Evolutionary conservation across 306 rosid genomes (phyloP).

Genomic region (Corylus heterophylla): DNA sequence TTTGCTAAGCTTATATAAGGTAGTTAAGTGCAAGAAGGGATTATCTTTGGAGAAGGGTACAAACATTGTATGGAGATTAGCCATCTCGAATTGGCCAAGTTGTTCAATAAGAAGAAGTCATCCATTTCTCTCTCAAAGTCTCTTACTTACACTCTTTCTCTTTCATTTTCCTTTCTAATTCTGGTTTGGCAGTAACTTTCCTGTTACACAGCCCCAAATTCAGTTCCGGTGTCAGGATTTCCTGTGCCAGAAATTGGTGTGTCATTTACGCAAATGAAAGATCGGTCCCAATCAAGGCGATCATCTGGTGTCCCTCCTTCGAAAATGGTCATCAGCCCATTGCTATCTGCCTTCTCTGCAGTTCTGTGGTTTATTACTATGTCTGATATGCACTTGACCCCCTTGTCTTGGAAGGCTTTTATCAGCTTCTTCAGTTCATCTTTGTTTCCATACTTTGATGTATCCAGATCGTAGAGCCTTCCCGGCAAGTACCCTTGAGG

Average conservation of each 20-base stretch:
- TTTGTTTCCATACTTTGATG: constrained; percentile 3
- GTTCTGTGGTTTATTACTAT: constrained; percentile 6
- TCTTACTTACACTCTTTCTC: no score
- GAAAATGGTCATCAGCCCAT: neutral
- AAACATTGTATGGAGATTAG: no score
- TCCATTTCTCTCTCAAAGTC: no score
- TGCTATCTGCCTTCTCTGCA: neutral
- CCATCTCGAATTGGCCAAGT: no score
- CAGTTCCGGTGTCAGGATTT: neutral
- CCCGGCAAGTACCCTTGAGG: constrained; percentile 2
- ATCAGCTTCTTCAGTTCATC: neutral
- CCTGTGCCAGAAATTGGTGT: neutral
- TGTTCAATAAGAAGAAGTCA: no score
- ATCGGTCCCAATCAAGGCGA: neutral
- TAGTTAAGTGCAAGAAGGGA: no score
- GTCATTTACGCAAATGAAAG: neutral
- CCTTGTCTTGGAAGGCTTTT: constrained; percentile 4
- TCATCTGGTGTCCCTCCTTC: constrained; percentile 9
- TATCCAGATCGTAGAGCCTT: constrained; percentile 3
- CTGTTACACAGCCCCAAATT: neutral
- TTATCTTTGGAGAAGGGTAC: no score
- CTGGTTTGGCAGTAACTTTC: no score
- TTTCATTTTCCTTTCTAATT: no score
- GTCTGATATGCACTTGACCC: constrained; percentile 1
- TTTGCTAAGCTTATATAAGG: no score